Percentiles rank a stretch among this genome's conserved stretches.
phyloP scores from a whole-genome alignment of 2,329 filamentous ascomycete species.

The Trichoderma sp. region DNA sequence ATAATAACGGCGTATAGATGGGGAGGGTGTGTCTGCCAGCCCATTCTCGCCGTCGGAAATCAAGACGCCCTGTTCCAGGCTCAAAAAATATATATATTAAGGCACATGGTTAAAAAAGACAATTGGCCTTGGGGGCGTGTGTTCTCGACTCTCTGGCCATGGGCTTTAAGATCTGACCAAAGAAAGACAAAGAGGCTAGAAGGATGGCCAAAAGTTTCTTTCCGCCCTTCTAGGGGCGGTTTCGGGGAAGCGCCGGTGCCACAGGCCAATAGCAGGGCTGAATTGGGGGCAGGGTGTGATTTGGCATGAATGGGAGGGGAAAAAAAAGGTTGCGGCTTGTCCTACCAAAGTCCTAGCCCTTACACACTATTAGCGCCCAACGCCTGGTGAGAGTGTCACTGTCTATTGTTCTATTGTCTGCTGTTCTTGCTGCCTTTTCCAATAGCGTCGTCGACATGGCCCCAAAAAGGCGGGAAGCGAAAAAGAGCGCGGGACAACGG shows the following conservation, averaged over 20 bases:
- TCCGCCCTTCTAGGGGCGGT: constrained; percentile 9
- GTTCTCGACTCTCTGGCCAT: not conserved
- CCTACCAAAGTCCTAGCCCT: not conserved
- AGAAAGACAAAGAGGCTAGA: not conserved
- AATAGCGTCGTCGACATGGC: not conserved
- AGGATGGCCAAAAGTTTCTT: constrained; percentile 20
- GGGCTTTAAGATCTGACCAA: constrained; percentile 2
- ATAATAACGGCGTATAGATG: constrained; percentile 3
- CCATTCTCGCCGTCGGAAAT: constrained; percentile 16
- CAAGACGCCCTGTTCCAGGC: not conserved
- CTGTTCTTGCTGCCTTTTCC: not conserved
- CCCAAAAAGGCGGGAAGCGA: not conserved
- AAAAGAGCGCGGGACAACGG: not conserved
- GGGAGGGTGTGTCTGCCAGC: constrained; percentile 8
- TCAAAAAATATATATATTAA: not conserved
- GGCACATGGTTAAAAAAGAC: not conserved
- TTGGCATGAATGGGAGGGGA: not conserved
- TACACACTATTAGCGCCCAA: not conserved
- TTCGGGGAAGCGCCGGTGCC: constrained; percentile 5
- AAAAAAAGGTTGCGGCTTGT: not conserved
- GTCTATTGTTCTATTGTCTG: too few relatives aligned
- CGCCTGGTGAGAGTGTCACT: not conserved
- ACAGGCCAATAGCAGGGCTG: not conserved
- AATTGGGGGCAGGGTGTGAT: not conserved
- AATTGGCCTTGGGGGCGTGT: not conserved